Evolutionary conservation across 2,329 filamentous ascomycete species (phyloP), one percentile per base, ranked within the genome.

Genomic region (Fusarium graminum): DNA sequence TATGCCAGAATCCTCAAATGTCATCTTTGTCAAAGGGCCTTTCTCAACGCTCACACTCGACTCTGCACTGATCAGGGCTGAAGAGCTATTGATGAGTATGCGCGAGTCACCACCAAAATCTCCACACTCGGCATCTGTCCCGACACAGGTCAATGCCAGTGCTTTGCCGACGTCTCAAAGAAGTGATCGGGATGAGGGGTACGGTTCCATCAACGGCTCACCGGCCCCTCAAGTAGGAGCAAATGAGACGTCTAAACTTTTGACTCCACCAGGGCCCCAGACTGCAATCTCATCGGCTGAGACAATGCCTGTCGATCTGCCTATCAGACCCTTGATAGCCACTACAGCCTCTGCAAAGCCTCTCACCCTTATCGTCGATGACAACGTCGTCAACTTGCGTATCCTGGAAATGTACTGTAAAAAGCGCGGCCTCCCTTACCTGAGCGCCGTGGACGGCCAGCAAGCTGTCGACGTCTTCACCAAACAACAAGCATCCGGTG

Each of bases 321-420:
- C 32, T 5, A 10, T 26, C 29, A 45, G 12, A 51, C 30, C 26
- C 10, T n/a, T 36, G 13, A 10, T 9, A 36, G 7, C 32, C 3
- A 26, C 50, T 1, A 34, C 44, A 14, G 26, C 12, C 6, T 19
- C 54, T 8, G n/a, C 60, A 7, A 67, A 54, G 0, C 75, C 75
- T 4, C 54, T 55, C 16, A 72, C 72, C 0, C 74, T 84, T 0
- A 70, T 84, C 1, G 82, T 83, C 0, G 82, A 84, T 60, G 82
- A 83, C 59, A 84, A 84, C 43, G 53, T 78, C 4, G 80, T 84
- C 53, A 84, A 84, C 22, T 76, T 83, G 1, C 81, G 81, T 19
- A 82, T 84, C 26, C 66, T 84, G 28, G 74, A 79, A 17, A 81
- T 82, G 69, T 83, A 83, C 64, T 80, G 82, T 47, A 78, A 80